phyloP scores from a whole-genome alignment of 345 rosid genomes.

The Kernera saxatilis region DNA sequence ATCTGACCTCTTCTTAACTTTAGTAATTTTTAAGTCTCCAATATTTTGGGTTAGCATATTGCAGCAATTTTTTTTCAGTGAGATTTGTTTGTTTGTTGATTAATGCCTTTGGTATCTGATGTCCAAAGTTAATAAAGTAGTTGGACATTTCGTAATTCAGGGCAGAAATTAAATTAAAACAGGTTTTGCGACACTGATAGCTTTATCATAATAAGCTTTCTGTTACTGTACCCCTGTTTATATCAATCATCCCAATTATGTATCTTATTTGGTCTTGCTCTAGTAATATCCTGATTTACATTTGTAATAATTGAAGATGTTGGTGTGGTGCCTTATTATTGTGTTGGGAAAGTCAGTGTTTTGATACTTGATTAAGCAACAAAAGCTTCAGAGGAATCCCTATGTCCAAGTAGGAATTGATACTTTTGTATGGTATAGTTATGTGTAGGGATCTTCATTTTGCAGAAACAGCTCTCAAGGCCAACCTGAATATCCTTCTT shows the following conservation, averaged over 20 bases:
- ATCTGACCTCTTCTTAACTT: slow-evolving; percentile 56
- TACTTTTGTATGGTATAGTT: too few relatives aligned
- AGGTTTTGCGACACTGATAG: slow-evolving; percentile 76
- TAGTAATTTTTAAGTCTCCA: background rate
- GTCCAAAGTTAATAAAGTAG: slow-evolving; percentile 41
- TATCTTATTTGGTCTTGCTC: too few relatives aligned
- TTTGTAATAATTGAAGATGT: too few relatives aligned
- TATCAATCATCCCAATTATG: slow-evolving; percentile 23
- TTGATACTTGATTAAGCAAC: too few relatives aligned
- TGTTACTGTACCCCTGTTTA: slow-evolving; percentile 67
- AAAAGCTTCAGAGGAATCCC: too few relatives aligned
- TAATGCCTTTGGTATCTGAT: slow-evolving; percentile 79
- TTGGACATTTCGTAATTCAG: slow-evolving; percentile 63
- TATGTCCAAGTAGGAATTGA: too few relatives aligned
- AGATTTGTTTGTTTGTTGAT: background rate
- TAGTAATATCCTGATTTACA: too few relatives aligned
- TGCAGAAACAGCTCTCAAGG: too few relatives aligned
- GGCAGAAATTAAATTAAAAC: slow-evolving; percentile 50
- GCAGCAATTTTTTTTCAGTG: background rate
- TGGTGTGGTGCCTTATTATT: background rate
- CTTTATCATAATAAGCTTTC: slow-evolving; percentile 41
- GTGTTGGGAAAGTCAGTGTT: too few relatives aligned
- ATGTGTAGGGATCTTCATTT: too few relatives aligned
- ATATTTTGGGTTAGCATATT: too few relatives aligned
- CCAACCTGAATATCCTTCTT: too few relatives aligned